Conservation (phyloP, 495 filamentous ascomycete genomes). For the Amniculicola lignicola region DNA sequence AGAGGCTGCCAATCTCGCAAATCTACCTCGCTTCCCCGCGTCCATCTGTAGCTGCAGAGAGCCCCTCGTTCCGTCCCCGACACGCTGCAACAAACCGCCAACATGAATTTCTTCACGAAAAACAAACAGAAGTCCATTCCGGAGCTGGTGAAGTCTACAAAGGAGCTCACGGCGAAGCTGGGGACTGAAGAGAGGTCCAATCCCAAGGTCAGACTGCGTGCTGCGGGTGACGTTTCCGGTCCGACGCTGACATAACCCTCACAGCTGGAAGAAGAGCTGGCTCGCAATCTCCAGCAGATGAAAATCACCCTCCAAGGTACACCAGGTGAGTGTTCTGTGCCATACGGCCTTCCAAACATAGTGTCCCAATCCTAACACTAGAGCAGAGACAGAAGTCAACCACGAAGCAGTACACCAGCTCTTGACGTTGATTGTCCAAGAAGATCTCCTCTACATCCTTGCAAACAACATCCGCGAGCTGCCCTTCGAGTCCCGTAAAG, state of each 20-base stretch:
- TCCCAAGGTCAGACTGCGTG: conserved; percentile 35
- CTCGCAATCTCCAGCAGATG: conserved; percentile 43
- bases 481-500: conserved; percentile 91
- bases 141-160: conserved; percentile 57
- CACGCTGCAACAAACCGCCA: conserved; percentile 6
- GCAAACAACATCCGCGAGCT: conserved; percentile 74
- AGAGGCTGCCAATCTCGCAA: too few relatives aligned
- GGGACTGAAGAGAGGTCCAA: conserved; percentile 36
- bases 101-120: conserved; percentile 91
- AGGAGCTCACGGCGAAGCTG: conserved; percentile 54
- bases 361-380: conserved; percentile 8
- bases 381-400: conserved; percentile 72
- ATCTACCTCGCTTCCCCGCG: too few relatives aligned
- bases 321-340: conserved; percentile 29
- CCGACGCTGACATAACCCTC: conserved; percentile 3
- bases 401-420: conserved; percentile 83
- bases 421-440: conserved; percentile 73
- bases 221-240: not conserved
- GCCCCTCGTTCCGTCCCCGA: too few relatives aligned
- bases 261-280: conserved; percentile 43
- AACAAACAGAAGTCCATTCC: conserved; percentile 55
- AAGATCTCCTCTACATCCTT: conserved; percentile 81
- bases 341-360: not conserved
- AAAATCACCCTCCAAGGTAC: conserved; percentile 45
- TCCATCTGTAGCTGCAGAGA: too few relatives aligned